Base-by-base conservation (phyloP, 768 basidiomycete species). In the Pluteus cervinus region DNA sequence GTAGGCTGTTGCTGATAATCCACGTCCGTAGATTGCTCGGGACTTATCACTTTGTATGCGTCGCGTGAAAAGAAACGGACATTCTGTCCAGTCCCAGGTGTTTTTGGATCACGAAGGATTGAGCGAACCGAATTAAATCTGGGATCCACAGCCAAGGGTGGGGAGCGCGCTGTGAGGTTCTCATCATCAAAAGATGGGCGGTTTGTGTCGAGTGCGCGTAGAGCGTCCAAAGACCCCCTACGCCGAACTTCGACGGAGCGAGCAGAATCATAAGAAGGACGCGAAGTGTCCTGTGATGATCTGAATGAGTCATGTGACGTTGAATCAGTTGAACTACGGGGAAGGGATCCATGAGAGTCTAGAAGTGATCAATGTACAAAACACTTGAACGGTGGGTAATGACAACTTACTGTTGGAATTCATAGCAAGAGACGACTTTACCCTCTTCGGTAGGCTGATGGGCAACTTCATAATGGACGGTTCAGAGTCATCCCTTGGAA, bases 21-120 rank as follows among this genome's bases (percentile, higher is more conserved):
- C 2, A 49, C 45, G 18, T 70, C 67, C 29, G 62, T 56, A 12
- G 80, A 81, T 15, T 68, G 59, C 29, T 85, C 78, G n/a, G 81
- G 79, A 33, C 69, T 82, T 49, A 81, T 75, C 16, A 73, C 62
- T 44, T 70, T 78, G 61, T 73, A 80, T 9, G 76, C 78, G 37
- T 83, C 77, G 18, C 76, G 69, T 18, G 82, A 76, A 56, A 85
- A 84, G 61, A 86, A 86, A 5, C 84, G 77, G 28, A 86, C 84
- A 42, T 77, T 85, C 52, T 79, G 78, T n/a, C 84, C 83, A 8
- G 81, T 83, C 3, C 79, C 82, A 11, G 84, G 84, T 0, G 82
- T 81, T 32, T 77, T 77, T 3, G 71, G 73, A 43, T 80, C 77
- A 28, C 81, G 79, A 18, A 86, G 67, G 45, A 86, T 86, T 11